A percentile compares a stretch with the other conserved stretches of the same genome.
These are phyloP conservation scores for Celoporthe dispersa DNA, from an alignment of 2,329 filamentous ascomycete genomes.

Conservation along the genomic window DNA sequence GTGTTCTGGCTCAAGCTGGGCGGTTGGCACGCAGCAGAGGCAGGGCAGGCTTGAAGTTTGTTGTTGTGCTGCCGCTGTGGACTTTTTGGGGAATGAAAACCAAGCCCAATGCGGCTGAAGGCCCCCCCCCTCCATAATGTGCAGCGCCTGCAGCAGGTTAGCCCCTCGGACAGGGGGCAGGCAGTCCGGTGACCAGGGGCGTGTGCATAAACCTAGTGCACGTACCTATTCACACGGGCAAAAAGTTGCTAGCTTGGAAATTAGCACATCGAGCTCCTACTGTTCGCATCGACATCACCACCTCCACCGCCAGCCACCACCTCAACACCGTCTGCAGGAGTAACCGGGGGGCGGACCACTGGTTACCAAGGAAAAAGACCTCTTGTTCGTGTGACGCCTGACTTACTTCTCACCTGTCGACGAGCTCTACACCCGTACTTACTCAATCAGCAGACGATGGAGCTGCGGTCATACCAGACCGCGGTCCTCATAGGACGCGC, in stretches of 20 bases:
- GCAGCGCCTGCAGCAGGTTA: background rate
- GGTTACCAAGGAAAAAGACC: background rate
- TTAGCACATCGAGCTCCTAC: background rate
- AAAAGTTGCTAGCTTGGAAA: constrained; percentile 13
- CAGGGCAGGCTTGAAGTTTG: background rate
- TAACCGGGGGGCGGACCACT: background rate
- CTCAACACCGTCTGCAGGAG: background rate
- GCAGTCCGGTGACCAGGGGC: background rate
- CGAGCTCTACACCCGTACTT: background rate
- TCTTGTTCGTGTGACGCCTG: background rate
- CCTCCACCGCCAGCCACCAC: constrained; percentile 3
- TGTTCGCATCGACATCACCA: background rate
- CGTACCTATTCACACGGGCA: background rate
- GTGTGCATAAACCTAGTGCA: background rate
- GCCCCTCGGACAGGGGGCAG: background rate
- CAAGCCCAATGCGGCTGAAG: background rate
- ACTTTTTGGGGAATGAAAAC: background rate
- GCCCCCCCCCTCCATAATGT: background rate
- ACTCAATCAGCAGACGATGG: constrained; percentile 17
- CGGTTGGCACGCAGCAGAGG: background rate
- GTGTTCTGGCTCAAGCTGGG: background rate
- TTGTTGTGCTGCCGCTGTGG: background rate
- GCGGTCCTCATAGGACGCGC: constrained; percentile 25
- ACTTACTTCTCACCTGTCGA: background rate
- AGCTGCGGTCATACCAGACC: constrained; percentile 24